phyloP scores from a whole-genome alignment of 2,329 filamentous ascomycete genomes.

The Aotearoamyces nothofagi region DNA sequence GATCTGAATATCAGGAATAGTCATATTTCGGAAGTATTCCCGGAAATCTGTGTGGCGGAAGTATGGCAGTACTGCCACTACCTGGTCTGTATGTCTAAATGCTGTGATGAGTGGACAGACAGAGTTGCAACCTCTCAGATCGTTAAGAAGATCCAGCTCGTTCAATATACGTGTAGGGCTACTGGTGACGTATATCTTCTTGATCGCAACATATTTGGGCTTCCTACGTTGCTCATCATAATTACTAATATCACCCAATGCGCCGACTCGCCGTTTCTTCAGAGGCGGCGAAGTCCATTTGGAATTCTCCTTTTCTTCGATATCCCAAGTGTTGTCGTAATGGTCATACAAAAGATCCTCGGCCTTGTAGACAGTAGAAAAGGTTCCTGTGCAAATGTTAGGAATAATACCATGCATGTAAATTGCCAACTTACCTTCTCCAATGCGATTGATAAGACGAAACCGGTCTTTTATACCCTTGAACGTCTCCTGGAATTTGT shows the following conservation, averaged over 20 bases:
- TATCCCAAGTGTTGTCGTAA: conserved; percentile 79
- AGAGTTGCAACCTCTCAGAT: conserved; percentile 66
- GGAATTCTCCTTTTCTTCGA: conserved; percentile 45
- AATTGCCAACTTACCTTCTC: conserved; percentile 52
- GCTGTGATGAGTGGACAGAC: conserved; percentile 95
- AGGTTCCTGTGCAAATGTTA: conserved; percentile 54
- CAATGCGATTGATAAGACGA: conserved; percentile 88
- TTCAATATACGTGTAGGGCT: conserved; percentile 89
- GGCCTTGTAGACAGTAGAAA: conserved; percentile 97
- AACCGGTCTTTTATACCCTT: conserved; percentile 72
- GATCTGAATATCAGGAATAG: conserved; percentile 68
- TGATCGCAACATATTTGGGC: conserved; percentile 82
- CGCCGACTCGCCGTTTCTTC: conserved; percentile 32
- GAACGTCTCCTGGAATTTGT: conserved; percentile 67
- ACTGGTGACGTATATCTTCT: conserved; percentile 98
- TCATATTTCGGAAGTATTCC: conserved; percentile 85
- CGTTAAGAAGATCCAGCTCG: conserved; percentile 84
- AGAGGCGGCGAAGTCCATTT: conserved; percentile 56
- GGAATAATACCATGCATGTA: background rate
- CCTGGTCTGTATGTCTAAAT: conserved; percentile 89
- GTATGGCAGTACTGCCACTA: conserved; percentile 87
- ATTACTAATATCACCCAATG: conserved; percentile 10
- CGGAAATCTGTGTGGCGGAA: conserved; percentile 93
- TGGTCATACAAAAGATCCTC: conserved; percentile 78
- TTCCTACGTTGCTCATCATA: conserved; percentile 26